A percentile compares a stretch with the other conserved stretches of the same genome.
Conservation (phyloP, 1,284 basidiomycete species). For the Malassezia sp. region DNA sequence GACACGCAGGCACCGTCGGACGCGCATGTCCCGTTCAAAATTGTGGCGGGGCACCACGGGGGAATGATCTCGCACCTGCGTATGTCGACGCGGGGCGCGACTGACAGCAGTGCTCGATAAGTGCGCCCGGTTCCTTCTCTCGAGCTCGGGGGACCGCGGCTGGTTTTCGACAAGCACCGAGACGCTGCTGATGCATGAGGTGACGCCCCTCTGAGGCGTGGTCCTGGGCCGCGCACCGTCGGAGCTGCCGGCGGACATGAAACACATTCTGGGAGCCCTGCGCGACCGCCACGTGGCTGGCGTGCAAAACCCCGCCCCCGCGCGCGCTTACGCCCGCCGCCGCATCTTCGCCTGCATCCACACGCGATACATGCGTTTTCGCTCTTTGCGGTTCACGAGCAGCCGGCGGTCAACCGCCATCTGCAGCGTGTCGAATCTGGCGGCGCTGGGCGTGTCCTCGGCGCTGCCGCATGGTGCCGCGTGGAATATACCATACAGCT, state of each 20-base stretch:
- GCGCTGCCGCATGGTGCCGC: slow-evolving; percentile 18
- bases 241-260: too few relatives aligned
- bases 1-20: slow-evolving; percentile 62
- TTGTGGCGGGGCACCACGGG: slow-evolving; percentile 90
- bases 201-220: slow-evolving; percentile 14
- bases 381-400: slow-evolving; percentile 42
- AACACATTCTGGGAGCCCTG: too few relatives aligned
- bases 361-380: slow-evolving; percentile 40
- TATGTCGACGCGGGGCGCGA: slow-evolving; percentile 51
- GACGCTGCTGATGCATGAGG: slow-evolving; percentile 37
- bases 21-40: slow-evolving; percentile 59
- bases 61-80: slow-evolving; percentile 80
- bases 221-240: too few relatives aligned
- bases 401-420: slow-evolving; percentile 41
- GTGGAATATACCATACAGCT: slow-evolving; percentile 33
- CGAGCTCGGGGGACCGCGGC: slow-evolving; percentile 83
- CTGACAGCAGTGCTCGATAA: slow-evolving; percentile 65
- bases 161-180: slow-evolving; percentile 54
- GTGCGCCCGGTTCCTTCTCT: slow-evolving; percentile 70
- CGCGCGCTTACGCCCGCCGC: too few relatives aligned
- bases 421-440: slow-evolving; percentile 33
- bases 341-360: slow-evolving; percentile 43
- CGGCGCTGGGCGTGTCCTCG: neutral
- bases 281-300: too few relatives aligned
- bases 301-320: too few relatives aligned